Base-by-base conservation (phyloP, 2,329 filamentous ascomycete species). In the Trichophyton equinum region DNA sequence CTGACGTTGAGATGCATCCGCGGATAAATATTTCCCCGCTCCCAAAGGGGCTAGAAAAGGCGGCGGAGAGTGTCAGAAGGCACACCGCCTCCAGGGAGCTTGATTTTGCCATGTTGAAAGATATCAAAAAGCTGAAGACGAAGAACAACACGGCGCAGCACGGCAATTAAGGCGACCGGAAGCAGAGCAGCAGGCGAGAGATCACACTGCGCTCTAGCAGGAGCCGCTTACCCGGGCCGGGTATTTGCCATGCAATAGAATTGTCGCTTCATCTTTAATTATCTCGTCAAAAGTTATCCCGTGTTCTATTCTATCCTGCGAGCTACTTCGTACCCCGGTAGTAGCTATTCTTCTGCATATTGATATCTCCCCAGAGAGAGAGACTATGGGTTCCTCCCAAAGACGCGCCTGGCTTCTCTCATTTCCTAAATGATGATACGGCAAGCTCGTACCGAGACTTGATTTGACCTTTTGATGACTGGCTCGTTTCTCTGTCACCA, bases 401-500 rank as follows among this genome's bases (percentile, higher is more conserved):
- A 33, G 33, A n/a, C 30, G 51, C 51, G 27, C 4, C 46, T 13
- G 22, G 18, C 15, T 18, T 55, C 33, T 33, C 30, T 55, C 33
- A 9, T 11, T 36, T 36, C 51, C 27, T 55, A 15, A 55, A 36
- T 55, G 8, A 55, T 55, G 51, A n/a, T 36, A 20, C 20, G 20
- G 27, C 51, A 33, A 55, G 51, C 51, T 55, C 30, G 18, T 20
- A 36, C 51, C 9, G 30, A 36, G 51, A 55, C 51, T 55, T 55
- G 51, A 7, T 55, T 33, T 20, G 18, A 55, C 15, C 15, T 55
- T 38, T 55, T 36, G 9, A 55, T 55, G 51, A 36, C n/a, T 36
- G 25, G 30, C 51, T 38, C 4, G 15, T 27, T 36, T 27, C 33
- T 57, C 55, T 57, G 7, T 11, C 36, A 59, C 22, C 40, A 92